Evolutionary conservation across 345 rosid species (phyloP).

Genomic region (Cardamine resedifolia): DNA sequence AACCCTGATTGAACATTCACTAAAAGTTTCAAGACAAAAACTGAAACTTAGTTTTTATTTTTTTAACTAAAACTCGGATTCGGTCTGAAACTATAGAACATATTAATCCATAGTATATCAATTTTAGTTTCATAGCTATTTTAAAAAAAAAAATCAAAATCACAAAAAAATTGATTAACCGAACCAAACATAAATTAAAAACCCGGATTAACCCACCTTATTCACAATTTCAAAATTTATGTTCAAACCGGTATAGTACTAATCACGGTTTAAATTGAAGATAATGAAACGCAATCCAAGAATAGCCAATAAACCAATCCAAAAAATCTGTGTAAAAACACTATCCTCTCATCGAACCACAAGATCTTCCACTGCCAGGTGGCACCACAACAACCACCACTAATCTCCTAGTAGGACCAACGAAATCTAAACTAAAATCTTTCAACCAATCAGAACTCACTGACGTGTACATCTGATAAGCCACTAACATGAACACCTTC

Average conservation of each 20-base stretch:
- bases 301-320: constrained; percentile 6
- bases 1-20: too few relatives aligned
- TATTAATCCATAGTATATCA: not conserved
- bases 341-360: constrained; percentile 19
- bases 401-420: constrained; percentile 31
- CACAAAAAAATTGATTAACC: not conserved
- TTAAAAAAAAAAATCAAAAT: not conserved
- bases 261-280: not conserved
- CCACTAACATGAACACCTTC: constrained; percentile 26
- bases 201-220: not conserved
- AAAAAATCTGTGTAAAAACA: not conserved
- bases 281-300: constrained; percentile 13
- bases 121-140: not conserved
- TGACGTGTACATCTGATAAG: constrained; percentile 58
- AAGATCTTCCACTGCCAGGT: constrained; percentile 44
- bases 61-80: too few relatives aligned
- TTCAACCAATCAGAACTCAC: constrained; percentile 46
- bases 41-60: too few relatives aligned
- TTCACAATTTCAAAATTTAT: not conserved
- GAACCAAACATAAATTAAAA: not conserved
- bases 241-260: not conserved
- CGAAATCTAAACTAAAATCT: constrained; percentile 45
- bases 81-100: too few relatives aligned
- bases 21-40: too few relatives aligned
- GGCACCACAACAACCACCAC: constrained; percentile 41